phyloP scores from a whole-genome alignment of 176 grass and related monocot species.

The Neostapfia colusana region DNA sequence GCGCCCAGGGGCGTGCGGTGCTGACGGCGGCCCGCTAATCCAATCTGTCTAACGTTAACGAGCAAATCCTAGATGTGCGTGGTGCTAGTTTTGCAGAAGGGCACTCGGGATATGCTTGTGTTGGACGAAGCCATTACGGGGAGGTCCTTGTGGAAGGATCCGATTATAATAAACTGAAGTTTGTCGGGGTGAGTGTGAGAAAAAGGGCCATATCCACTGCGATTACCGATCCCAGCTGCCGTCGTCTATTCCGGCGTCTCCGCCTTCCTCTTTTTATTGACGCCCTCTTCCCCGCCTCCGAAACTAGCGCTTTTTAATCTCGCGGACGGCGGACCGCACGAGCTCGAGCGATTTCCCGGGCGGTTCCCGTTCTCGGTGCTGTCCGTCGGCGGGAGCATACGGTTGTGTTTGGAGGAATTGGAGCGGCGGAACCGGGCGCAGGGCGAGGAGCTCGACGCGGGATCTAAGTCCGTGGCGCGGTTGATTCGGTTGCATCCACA shows the following conservation, averaged over 20 bases:
- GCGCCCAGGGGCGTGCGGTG: background rate
- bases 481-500: slow-evolving; percentile 3
- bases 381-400: background rate
- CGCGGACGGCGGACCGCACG: slow-evolving; percentile 1
- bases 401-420: too few species aligned
- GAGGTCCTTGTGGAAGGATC: accelerated
- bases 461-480: background rate
- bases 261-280: slow-evolving; percentile 16
- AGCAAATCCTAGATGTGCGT: background rate
- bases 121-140: accelerated
- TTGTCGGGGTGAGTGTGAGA: accelerated
- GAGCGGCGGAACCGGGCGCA: background rate
- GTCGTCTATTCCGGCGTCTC: slow-evolving; percentile 28
- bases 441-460: background rate
- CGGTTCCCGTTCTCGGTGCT: slow-evolving; percentile 18
- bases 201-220: slow-evolving; percentile 22
- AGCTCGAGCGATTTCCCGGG: slow-evolving; percentile 11
- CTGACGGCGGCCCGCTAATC: slow-evolving; percentile 3
- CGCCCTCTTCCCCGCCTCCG: background rate
- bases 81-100: background rate
- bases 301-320: slow-evolving; percentile 12
- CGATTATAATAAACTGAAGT: accelerated
- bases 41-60: slow-evolving; percentile 10
- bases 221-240: background rate
- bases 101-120: background rate